These are phyloP conservation scores for Plectosphaerella plurivora DNA, from an alignment of 2,329 filamentous ascomycete species.

Conservation along the genomic window DNA sequence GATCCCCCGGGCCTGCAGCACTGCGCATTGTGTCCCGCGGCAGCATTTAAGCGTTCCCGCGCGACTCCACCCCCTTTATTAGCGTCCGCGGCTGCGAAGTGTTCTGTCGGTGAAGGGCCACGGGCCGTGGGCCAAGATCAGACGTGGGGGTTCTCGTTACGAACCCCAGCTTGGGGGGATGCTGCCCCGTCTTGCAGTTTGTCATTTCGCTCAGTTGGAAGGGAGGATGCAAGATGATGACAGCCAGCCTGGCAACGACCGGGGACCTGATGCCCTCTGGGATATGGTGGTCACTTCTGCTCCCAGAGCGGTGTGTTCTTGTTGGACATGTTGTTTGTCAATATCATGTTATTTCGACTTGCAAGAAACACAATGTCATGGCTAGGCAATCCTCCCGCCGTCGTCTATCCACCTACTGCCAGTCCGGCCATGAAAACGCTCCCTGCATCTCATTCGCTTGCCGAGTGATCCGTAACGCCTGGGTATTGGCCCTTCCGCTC, in stretches of 20 bases:
- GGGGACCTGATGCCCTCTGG: too few relatives aligned
- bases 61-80: neutral
- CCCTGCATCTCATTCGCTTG: too few relatives aligned
- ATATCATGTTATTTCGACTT: too few relatives aligned
- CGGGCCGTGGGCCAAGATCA: too few relatives aligned
- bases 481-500: neutral
- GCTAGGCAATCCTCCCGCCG: too few relatives aligned
- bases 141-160: neutral
- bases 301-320: too few relatives aligned
- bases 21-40: neutral
- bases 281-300: too few relatives aligned
- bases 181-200: neutral
- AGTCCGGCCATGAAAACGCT: too few relatives aligned
- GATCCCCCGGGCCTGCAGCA: neutral
- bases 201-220: constrained; percentile 1
- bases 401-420: too few relatives aligned
- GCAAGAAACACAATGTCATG: too few relatives aligned
- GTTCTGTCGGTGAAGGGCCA: neutral
- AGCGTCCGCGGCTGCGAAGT: neutral
- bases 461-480: neutral
- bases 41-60: neutral
- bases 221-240: neutral
- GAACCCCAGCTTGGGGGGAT: neutral
- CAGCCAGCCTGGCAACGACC: too few relatives aligned
- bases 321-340: too few relatives aligned